Percentiles rank a stretch among this genome's conserved stretches.
These are phyloP conservation scores for Ajuga reptans DNA, from an alignment of 305 asterid species.

Conservation along the genomic window DNA sequence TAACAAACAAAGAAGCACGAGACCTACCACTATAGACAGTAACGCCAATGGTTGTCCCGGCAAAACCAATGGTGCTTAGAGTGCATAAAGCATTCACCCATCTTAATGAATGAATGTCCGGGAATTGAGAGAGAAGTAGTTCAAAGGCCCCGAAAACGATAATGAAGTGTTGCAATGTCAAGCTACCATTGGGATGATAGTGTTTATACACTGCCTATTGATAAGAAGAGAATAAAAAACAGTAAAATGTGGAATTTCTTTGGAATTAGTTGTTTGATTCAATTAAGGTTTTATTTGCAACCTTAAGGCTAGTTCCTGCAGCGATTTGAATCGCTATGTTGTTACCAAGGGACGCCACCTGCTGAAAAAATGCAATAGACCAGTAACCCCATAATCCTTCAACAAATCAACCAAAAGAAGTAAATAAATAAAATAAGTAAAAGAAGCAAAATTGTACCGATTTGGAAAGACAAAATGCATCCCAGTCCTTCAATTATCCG, in stretches of 20 bases:
- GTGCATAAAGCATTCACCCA: slow-evolving; percentile 55
- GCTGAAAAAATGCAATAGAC: slow-evolving; percentile 60
- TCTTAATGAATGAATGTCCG: slow-evolving; percentile 54
- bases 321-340: slow-evolving; percentile 60
- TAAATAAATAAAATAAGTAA: neutral
- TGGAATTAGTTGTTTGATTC: neutral
- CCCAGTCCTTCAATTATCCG: too few relatives aligned
- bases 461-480: too few relatives aligned
- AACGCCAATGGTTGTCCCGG: slow-evolving; percentile 46
- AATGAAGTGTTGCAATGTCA: slow-evolving; percentile 54
- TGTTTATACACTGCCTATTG: slow-evolving; percentile 44
- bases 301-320: slow-evolving; percentile 61
- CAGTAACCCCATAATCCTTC: slow-evolving; percentile 66
- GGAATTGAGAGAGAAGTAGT: slow-evolving; percentile 50
- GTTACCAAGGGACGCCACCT: slow-evolving; percentile 58
- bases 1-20: neutral
- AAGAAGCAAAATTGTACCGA: neutral
- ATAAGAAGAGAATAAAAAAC: neutral
- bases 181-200: slow-evolving; percentile 36
- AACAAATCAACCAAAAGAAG: slow-evolving; percentile 19
- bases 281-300: neutral
- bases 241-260: neutral
- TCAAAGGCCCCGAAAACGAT: slow-evolving; percentile 45
- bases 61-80: slow-evolving; percentile 45
- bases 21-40: slow-evolving; percentile 40